Conservation (phyloP, 768 basidiomycete genomes). For the Pisolithus tinctorius region DNA sequence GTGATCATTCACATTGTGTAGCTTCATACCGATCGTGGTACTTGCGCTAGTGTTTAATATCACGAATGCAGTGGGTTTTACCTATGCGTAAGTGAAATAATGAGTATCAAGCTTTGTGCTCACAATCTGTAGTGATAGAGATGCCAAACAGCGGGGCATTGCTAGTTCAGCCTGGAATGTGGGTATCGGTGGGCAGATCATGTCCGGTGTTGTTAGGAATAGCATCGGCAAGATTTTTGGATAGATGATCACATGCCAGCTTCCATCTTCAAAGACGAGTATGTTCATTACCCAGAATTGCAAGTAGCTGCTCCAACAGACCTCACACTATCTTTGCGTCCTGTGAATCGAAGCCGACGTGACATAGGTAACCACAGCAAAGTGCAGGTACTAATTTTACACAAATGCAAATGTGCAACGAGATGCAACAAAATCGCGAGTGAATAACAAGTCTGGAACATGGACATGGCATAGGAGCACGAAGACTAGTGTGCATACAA, state of each 20-base stretch:
- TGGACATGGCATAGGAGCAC: conserved; percentile 13
- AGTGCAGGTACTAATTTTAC: conserved; percentile 24
- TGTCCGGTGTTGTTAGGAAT: conserved; percentile 77
- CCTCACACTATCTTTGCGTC: neutral
- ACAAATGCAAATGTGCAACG: conserved; percentile 18
- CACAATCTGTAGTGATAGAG: conserved; percentile 59
- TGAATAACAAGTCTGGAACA: conserved; percentile 22
- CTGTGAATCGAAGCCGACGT: conserved; percentile 3
- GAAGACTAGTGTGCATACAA: conserved; percentile 13
- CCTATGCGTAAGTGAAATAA: conserved; percentile 66
- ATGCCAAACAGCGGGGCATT: conserved; percentile 77
- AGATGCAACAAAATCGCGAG: conserved; percentile 8
- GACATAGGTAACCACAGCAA: conserved; percentile 5
- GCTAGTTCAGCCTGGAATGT: conserved; percentile 69
- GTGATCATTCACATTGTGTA: conserved; percentile 26
- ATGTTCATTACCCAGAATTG: too few relatives aligned
- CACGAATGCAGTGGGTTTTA: conserved; percentile 94
- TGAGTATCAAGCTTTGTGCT: conserved; percentile 3
- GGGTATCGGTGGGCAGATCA: conserved; percentile 77
- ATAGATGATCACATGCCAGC: conserved; percentile 13
- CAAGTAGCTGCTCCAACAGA: too few relatives aligned
- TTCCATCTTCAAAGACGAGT: too few relatives aligned
- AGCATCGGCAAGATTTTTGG: conserved; percentile 75
- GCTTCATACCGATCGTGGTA: conserved; percentile 90
- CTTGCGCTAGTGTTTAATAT: conserved; percentile 95